phyloP scores from a whole-genome alignment of 2,329 filamentous ascomycete species.

The Aureobasidium subglaciale region DNA sequence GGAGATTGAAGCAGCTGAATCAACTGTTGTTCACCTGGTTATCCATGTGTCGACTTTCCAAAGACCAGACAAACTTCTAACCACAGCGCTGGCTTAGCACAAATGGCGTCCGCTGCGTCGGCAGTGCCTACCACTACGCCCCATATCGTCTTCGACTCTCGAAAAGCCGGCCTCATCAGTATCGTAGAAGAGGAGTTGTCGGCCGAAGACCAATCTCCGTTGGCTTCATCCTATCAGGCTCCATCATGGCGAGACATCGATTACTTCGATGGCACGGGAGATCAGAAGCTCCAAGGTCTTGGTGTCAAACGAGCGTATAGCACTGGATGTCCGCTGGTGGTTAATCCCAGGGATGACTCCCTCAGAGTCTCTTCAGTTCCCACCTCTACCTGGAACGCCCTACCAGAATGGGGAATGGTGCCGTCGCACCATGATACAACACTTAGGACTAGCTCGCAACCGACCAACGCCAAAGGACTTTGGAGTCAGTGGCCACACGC shows the following conservation, averaged over 20 bases:
- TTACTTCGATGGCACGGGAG: neutral
- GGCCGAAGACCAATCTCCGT: neutral
- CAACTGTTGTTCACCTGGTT: neutral
- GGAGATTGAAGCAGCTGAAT: slow-evolving; percentile 4
- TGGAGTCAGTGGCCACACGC: neutral
- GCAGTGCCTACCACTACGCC: neutral
- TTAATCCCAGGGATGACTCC: neutral
- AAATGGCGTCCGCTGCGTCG: neutral
- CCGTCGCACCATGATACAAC: neutral
- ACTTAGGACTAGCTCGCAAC: neutral
- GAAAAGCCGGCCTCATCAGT: neutral
- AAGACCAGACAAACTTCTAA: neutral
- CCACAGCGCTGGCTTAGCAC: neutral
- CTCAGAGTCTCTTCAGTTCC: neutral
- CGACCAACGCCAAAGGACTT: neutral
- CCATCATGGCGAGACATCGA: slow-evolving; percentile 2
- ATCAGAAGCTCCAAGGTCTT: neutral
- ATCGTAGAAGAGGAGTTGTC: slow-evolving; percentile 1
- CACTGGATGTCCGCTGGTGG: neutral
- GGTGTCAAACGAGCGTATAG: neutral
- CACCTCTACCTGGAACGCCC: neutral
- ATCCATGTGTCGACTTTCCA: neutral
- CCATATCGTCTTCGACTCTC: neutral
- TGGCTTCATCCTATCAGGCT: neutral
- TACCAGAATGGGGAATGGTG: neutral